These are phyloP conservation scores for Aspergillus fischeri DNA, from an alignment of 2,329 filamentous ascomycete genomes.

Conservation along the genomic window DNA sequence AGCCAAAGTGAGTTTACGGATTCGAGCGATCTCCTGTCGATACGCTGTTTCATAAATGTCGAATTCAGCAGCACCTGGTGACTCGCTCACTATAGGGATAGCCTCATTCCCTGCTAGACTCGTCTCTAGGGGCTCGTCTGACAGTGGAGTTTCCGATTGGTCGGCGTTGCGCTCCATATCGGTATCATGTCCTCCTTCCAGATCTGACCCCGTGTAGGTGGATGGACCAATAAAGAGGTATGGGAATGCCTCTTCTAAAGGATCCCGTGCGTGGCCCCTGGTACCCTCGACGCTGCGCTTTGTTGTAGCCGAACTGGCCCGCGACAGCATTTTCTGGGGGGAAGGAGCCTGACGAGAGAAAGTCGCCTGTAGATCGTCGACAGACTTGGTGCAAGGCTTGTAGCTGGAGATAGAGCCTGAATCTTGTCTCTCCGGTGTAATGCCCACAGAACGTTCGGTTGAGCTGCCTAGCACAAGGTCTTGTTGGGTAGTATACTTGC, in stretches of 20 bases:
- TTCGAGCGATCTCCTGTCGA: conserved; percentile 72
- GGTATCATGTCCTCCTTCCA: conserved; percentile 11
- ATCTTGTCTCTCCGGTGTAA: conserved; percentile 21
- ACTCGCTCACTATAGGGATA: conserved; percentile 66
- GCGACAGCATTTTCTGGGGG: conserved; percentile 24
- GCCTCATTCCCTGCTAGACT: conserved; percentile 6
- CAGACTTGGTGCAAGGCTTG: conserved; percentile 11
- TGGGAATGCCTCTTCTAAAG: conserved; percentile 60
- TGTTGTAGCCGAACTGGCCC: conserved; percentile 28
- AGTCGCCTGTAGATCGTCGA: conserved; percentile 14
- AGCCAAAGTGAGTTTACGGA: conserved; percentile 47
- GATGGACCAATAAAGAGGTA: conserved; percentile 73
- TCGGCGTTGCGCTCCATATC: conserved; percentile 15
- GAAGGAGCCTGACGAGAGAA: conserved; percentile 26
- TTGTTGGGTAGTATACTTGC: conserved; percentile 9
- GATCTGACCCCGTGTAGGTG: conserved; percentile 34
- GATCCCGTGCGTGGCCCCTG: conserved; percentile 61
- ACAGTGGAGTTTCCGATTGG: conserved; percentile 30
- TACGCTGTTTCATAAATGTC: conserved; percentile 89
- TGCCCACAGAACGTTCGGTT: conserved; percentile 12
- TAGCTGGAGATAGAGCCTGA: conserved; percentile 23
- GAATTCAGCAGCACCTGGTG: conserved; percentile 76
- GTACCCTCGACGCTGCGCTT: conserved; percentile 44
- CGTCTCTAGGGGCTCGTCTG: conserved; percentile 32
- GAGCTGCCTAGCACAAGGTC: conserved; percentile 13